Evolutionary conservation across 805 yeast genomes (phyloP), one percentile per base, ranked within the genome.

Genomic region (Wickerhamomyces strasburgensis): DNA sequence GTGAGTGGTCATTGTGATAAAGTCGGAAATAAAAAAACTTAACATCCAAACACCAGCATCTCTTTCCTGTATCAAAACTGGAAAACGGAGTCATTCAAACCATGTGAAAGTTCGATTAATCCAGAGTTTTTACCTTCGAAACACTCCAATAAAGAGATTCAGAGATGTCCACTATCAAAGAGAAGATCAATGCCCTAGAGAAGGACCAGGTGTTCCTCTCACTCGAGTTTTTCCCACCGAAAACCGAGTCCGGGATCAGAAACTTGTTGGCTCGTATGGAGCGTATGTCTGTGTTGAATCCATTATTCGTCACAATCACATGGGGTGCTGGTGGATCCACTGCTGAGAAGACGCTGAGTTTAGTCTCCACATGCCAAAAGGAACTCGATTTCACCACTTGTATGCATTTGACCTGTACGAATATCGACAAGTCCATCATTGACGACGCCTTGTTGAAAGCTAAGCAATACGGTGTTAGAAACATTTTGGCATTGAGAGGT

Each of bases 281-380:
- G 52, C 79, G 99, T 53, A 82, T 93, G 89, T 78, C 85, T 45
- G 82, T 83, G 3, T 64, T 93, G 44, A 89, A 88, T 39, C 98
- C 98, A 3, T 65, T 82, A 13, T 94, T 93, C 57, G 80, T 90
- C 37, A 86, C 96, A 3, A 83, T 93, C 11, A 93, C 99, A 0
- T 93, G 98, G 97, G 98, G 98, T 24, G 98, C 98, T 5, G 98
- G 98, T 28, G 98, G 98, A 3, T 79, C 95, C 5, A 87, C 97
- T 8, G 78, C 90, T 32, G 82, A 76, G 33, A 88, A 87, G 64
- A 85, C 96, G 0, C 60, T 93, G 40, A 90, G 85, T 30, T 67
- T 93, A 40, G 96, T 96, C 1, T 67, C 75, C 17, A 72, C 84
- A 3, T 82, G 94, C 49, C 86, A 84, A 51, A 64, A 72, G 31